Conservation (phyloP, 73 alveolate species). For the Stentor coeruleus region DNA sequence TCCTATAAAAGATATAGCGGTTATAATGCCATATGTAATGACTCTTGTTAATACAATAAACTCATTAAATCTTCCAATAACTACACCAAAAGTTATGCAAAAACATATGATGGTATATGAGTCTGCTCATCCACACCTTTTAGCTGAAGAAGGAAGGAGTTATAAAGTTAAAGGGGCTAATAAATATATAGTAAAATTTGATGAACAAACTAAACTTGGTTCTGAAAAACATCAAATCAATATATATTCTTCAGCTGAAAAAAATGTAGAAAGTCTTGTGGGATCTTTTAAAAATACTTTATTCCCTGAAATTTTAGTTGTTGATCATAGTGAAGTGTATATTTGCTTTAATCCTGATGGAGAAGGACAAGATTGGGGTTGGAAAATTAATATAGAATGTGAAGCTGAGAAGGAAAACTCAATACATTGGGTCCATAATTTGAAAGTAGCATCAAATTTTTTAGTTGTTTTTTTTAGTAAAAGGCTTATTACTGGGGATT, state of each 20-base stretch:
- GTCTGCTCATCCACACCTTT: background rate
- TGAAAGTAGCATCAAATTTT: slow-evolving; percentile 3
- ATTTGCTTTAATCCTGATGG: slow-evolving; percentile 1
- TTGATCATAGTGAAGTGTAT: background rate
- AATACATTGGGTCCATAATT: background rate
- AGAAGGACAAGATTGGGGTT: background rate
- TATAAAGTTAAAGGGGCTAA: background rate
- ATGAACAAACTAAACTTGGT: background rate
- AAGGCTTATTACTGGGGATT: slow-evolving; percentile 13
- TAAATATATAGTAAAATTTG: slow-evolving; percentile 5
- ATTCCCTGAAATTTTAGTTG: background rate
- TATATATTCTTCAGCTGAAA: background rate
- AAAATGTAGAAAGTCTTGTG: background rate
- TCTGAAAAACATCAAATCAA: background rate
- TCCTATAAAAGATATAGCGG: background rate
- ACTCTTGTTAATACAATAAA: slow-evolving; percentile 5
- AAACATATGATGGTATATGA: background rate
- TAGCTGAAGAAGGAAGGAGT: background rate
- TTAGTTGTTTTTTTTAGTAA: slow-evolving; percentile 2
- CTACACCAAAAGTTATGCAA: background rate
- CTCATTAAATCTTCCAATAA: background rate
- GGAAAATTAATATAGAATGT: slow-evolving; percentile 26
- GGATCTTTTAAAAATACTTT: background rate
- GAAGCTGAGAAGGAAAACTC: slow-evolving; percentile 10
- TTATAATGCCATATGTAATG: background rate